A percentile compares a stretch with the other conserved stretches of the same genome.
These are phyloP conservation scores for Terana coerulea DNA, from an alignment of 768 basidiomycete species.

Conservation along the genomic window DNA sequence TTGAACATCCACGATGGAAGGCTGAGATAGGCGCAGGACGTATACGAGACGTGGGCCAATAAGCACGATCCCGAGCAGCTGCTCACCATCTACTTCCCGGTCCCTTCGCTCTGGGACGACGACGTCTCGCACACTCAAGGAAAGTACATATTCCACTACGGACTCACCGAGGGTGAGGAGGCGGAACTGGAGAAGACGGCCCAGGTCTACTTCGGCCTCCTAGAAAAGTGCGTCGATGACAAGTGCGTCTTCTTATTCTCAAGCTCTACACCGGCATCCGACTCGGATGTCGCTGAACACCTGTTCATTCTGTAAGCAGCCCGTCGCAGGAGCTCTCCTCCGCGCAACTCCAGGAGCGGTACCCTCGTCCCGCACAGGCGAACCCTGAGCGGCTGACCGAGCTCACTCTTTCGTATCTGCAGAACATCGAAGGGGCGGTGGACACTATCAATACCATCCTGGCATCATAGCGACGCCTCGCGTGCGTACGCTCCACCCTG, in stretches of 20 bases:
- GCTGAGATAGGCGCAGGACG: not conserved
- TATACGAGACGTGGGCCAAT: constrained; percentile 1
- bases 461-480: too few species aligned
- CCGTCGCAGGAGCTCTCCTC: not conserved
- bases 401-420: not conserved
- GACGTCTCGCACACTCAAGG: not conserved
- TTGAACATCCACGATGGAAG: too few species aligned
- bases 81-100: constrained; percentile 2
- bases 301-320: too few species aligned
- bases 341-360: not conserved
- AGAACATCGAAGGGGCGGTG: not conserved
- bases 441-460: not conserved
- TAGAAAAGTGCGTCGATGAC: not conserved
- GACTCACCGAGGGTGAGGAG: not conserved
- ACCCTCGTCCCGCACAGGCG: not conserved
- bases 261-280: not conserved
- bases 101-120: not conserved
- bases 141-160: constrained; percentile 2
- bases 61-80: not conserved
- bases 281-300: not conserved
- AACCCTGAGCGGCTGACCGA: not conserved
- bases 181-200: not conserved
- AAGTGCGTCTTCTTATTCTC: not conserved
- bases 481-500: too few species aligned
- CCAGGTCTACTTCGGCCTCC: not conserved